Conservation (phyloP, 176 grass and related monocot species). For the Zea luxurians region DNA sequence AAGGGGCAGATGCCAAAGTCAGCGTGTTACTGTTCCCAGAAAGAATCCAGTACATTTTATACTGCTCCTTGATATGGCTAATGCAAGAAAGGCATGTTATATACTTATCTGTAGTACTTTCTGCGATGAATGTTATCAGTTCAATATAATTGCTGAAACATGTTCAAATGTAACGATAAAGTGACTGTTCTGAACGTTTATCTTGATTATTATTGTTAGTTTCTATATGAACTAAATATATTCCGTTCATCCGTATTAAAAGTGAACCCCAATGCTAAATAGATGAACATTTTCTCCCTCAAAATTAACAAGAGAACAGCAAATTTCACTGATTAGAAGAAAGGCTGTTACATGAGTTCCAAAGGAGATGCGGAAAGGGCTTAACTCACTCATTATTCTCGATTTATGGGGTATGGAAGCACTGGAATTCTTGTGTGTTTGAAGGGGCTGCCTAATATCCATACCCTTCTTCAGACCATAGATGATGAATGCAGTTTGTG, state of each 20-base stretch:
- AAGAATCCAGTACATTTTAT: not conserved
- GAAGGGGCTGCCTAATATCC: not conserved
- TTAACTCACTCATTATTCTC: too few species aligned
- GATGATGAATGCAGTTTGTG: not conserved
- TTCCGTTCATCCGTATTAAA: not conserved
- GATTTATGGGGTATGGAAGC: not conserved
- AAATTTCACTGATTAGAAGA: not conserved
- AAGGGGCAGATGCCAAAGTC: not conserved
- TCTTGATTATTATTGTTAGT: not conserved
- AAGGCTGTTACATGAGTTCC: too few species aligned
- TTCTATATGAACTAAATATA: conserved; percentile 3
- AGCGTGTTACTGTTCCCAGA: not conserved
- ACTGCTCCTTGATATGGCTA: not conserved
- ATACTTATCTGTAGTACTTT: not conserved
- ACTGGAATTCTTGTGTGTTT: not conserved
- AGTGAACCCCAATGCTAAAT: not conserved
- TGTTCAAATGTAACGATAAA: not conserved
- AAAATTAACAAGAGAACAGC: not conserved
- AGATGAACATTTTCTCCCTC: not conserved
- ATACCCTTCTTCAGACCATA: not conserved
- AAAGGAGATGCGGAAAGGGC: too few species aligned
- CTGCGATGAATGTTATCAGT: not conserved
- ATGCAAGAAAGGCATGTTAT: not conserved
- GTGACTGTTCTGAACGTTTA: not conserved
- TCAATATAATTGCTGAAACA: not conserved